Evolutionary conservation across 2,329 filamentous ascomycete genomes (phyloP), one percentile per base, ranked within the genome.

Genomic region (Polychaeton citri): DNA sequence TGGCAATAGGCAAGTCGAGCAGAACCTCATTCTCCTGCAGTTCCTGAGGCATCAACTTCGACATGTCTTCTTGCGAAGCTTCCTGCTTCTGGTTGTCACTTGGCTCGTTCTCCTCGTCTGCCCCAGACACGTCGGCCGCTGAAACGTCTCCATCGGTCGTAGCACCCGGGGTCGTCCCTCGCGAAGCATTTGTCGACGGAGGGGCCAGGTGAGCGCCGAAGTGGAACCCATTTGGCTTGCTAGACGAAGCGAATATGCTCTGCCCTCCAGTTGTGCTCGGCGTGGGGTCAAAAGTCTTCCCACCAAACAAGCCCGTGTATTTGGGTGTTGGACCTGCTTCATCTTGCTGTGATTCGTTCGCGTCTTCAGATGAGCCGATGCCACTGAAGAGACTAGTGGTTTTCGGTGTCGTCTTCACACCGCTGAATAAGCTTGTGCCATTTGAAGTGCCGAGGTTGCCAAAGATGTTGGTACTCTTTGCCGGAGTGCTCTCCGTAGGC

Each of bases 1-100:
- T 84, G 31, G 78, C 76, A 24, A 53, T 48, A 17, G 77, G 73
- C 10, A 80, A 69, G 52, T 88, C 79, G 54, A 81, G 71, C 15
- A 86, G 55, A 24, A 77, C 64, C 20, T 74, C 69, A 55, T 90
- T 83, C 38, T 83, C 71, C 53, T 81, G 46, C 18, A 36, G 30
- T 40, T 60, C 57, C 13, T 47, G 77, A 54, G 87, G 80, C 17
- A 77, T 77, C 28, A 76, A 71, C 12, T 74, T 73, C 37, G 76
- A 76, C 47, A 88, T 68, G 52, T 79, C 78, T 44, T 83, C 71
- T 54, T 78, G 53, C 21, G 46, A 38, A 21, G 55, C 4, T 7
- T 28, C 24, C 15, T 10, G 51, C 18, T 43, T 43, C 7, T 35
- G 39, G 21, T 46, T 41, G 30, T 49, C 46, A 18, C 38, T 44